These are phyloP conservation scores for Solanum chmielewskii DNA, from an alignment of 257 asterid genomes.

Conservation along the genomic window DNA sequence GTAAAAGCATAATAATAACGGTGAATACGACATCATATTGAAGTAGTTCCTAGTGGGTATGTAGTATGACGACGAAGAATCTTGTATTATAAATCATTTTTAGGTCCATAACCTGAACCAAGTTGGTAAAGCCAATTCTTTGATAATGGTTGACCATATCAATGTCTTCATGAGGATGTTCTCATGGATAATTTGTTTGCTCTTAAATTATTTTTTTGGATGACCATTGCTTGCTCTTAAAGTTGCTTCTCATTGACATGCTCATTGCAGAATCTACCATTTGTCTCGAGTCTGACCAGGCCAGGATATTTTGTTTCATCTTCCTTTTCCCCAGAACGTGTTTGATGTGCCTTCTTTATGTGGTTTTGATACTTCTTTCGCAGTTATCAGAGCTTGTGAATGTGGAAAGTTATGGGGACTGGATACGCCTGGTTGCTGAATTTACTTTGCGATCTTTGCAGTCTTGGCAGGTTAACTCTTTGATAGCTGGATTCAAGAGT, in stretches of 20 bases:
- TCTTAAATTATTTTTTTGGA: background rate
- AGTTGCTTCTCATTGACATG: background rate
- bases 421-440: slow-evolving; percentile 97
- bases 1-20: background rate
- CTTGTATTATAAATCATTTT: background rate
- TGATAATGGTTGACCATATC: background rate
- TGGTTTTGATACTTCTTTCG: slow-evolving; percentile 10
- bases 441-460: slow-evolving; percentile 81
- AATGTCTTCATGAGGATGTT: background rate
- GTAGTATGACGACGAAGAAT: background rate
- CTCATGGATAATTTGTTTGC: background rate
- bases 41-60: background rate
- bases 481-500: background rate
- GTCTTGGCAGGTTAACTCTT: slow-evolving; percentile 81
- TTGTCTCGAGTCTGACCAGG: background rate
- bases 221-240: background rate
- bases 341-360: slow-evolving; percentile 2
- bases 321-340: background rate
- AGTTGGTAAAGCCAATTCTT: background rate
- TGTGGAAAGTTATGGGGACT: slow-evolving; percentile 92
- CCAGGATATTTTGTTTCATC: background rate
- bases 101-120: background rate
- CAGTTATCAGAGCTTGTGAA: slow-evolving; percentile 93
- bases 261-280: background rate
- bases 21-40: background rate